These are phyloP conservation scores for Medakamo hakoo DNA, from an alignment of 139 green algal genomes.

Conservation along the genomic window DNA sequence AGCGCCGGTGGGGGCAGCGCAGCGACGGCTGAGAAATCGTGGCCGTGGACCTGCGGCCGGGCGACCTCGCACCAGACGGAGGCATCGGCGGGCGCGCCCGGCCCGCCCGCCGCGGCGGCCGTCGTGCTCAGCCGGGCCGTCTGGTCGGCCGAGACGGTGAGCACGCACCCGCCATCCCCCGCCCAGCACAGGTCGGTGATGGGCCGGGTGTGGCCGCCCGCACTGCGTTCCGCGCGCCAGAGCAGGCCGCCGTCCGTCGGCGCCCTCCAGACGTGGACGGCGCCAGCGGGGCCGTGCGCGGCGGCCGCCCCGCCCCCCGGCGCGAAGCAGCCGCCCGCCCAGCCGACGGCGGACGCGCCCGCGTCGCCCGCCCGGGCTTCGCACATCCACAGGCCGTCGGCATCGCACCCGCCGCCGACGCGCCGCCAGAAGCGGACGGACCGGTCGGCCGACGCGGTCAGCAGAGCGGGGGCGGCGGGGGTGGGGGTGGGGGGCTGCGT, in stretches of 20 bases:
- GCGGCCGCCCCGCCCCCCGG: conserved; percentile 41
- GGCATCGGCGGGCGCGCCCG: conserved; percentile 4
- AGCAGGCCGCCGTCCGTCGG: not conserved
- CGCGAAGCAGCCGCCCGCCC: conserved; percentile 46
- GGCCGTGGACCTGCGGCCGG: conserved; percentile 84
- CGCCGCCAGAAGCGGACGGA: conserved; percentile 86
- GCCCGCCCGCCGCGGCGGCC: not conserved
- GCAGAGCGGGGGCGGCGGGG: conserved; percentile 27
- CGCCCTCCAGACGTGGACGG: conserved; percentile 74
- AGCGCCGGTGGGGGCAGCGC: conserved; percentile 4
- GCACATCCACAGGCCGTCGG: conserved; percentile 68
- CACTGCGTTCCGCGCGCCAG: conserved; percentile 37
- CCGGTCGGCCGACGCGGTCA: conserved; percentile 86
- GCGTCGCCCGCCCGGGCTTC: conserved; percentile 73
- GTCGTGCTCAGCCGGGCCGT: conserved; percentile 50
- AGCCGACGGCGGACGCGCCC: conserved; percentile 45
- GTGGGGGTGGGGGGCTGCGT: not conserved
- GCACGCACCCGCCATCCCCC: conserved; percentile 37
- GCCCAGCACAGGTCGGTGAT: conserved; percentile 70
- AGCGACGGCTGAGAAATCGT: conserved; percentile 70
- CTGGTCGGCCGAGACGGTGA: conserved; percentile 60
- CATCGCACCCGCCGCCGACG: conserved; percentile 26
- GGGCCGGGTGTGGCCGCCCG: conserved; percentile 61
- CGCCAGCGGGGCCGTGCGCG: conserved; percentile 80
- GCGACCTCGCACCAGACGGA: conserved; percentile 86